Evolutionary conservation across 805 yeast species (phyloP).

Genomic region (Yamadazyma insecticola): DNA sequence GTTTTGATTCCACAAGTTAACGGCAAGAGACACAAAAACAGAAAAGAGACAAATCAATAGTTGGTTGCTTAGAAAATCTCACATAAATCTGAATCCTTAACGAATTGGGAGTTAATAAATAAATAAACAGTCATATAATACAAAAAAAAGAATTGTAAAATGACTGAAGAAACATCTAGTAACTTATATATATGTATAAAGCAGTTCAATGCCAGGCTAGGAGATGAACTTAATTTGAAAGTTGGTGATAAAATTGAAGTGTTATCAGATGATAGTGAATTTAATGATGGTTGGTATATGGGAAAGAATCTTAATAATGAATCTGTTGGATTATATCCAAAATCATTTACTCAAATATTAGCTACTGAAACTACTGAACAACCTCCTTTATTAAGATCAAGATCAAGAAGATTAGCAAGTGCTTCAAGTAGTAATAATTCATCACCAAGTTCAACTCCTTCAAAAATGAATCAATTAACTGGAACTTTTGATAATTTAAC

Average conservation of each 20-base stretch:
- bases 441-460: conserved; percentile 9
- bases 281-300: conserved; percentile 96
- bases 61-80: too few relatives aligned
- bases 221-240: conserved; percentile 78
- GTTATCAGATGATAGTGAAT: conserved; percentile 87
- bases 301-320: conserved; percentile 72
- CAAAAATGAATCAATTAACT: conserved; percentile 2
- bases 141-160: too few relatives aligned
- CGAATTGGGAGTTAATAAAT: too few relatives aligned
- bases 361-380: conserved; percentile 9
- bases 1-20: too few relatives aligned
- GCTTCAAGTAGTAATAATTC: conserved; percentile 2
- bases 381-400: conserved; percentile 30
- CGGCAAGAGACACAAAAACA: too few relatives aligned
- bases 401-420: conserved; percentile 47
- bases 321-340: conserved; percentile 86
- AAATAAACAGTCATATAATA: too few relatives aligned
- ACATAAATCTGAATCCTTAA: too few relatives aligned
- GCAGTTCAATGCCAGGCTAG: conserved; percentile 81
- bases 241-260: conserved; percentile 87
- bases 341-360: conserved; percentile 68
- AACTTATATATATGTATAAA: conserved; percentile 59
- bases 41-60: too few relatives aligned
- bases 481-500: conserved; percentile 5
- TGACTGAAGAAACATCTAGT: too few relatives aligned